A percentile compares a stretch with the other conserved stretches of the same genome.
Conservation (phyloP, 306 rosid species). For the Fragaria iinumae region DNA sequence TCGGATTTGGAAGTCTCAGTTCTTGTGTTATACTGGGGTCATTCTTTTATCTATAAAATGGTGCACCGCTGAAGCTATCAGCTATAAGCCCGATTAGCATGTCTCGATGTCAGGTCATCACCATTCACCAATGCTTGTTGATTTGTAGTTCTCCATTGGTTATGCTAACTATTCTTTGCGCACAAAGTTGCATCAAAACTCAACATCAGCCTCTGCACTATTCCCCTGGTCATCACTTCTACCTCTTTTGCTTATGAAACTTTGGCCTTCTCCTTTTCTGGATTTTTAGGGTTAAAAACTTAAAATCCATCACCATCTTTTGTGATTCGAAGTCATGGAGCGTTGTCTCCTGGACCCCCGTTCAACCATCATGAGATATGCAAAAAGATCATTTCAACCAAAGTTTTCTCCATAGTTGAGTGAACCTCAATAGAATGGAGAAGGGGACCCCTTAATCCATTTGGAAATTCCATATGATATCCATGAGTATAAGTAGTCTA, state of each 20-base stretch:
- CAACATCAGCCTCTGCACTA: background rate
- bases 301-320: background rate
- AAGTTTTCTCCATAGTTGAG: background rate
- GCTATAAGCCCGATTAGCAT: background rate
- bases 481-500: background rate
- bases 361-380: background rate
- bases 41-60: background rate
- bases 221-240: background rate
- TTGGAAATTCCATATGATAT: background rate
- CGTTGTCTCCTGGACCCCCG: background rate
- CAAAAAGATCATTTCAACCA: background rate
- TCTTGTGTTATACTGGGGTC: background rate
- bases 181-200: background rate
- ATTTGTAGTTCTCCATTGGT: background rate
- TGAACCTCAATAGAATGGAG: background rate
- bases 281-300: background rate
- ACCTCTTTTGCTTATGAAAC: background rate
- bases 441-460: background rate
- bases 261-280: background rate
- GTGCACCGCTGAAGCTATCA: background rate
- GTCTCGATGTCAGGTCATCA: background rate
- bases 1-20: background rate
- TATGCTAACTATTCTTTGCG: background rate
- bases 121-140: background rate
- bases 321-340: background rate